Percentiles rank a stretch among this genome's conserved stretches.
Conservation (phyloP, 2,329 filamentous ascomycete genomes). For the Penicillium freii region DNA sequence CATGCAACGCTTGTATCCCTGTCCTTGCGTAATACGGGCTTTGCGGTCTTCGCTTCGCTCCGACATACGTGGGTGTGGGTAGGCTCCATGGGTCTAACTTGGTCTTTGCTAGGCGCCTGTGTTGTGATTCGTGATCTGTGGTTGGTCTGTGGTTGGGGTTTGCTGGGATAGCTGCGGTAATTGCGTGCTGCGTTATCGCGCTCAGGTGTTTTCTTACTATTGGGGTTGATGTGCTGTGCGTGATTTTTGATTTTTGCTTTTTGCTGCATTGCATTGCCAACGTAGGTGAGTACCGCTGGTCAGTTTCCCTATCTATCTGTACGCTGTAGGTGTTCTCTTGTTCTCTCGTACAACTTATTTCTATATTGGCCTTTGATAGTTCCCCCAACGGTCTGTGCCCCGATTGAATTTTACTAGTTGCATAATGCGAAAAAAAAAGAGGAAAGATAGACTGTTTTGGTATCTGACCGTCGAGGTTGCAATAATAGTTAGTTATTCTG, state of each 20-base stretch:
- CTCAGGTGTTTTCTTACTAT: not conserved
- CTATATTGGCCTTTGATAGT: not conserved
- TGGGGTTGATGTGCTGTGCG: not conserved
- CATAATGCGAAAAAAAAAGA: not conserved
- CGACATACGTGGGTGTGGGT: not conserved
- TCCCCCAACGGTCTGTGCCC: slow-evolving; percentile 1
- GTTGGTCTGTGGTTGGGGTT: not conserved
- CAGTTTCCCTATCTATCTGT: not conserved
- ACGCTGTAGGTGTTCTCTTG: not conserved
- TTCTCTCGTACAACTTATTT: not conserved
- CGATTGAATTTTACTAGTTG: slow-evolving; percentile 3
- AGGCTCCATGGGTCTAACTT: not conserved
- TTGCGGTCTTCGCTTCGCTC: not conserved
- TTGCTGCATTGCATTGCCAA: not conserved
- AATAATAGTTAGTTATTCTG: not conserved
- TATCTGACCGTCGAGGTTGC: not conserved
- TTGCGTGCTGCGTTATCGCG: not conserved
- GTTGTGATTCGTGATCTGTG: not conserved
- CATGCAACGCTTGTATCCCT: not conserved
- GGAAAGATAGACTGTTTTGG: not conserved
- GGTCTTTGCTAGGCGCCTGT: not conserved
- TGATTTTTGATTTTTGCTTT: not conserved
- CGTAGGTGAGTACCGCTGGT: not conserved
- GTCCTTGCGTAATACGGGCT: not conserved
- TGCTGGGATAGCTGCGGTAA: not conserved